Conservation (phyloP, 2,329 filamentous ascomycete species). For the Talaromyces sp. region DNA sequence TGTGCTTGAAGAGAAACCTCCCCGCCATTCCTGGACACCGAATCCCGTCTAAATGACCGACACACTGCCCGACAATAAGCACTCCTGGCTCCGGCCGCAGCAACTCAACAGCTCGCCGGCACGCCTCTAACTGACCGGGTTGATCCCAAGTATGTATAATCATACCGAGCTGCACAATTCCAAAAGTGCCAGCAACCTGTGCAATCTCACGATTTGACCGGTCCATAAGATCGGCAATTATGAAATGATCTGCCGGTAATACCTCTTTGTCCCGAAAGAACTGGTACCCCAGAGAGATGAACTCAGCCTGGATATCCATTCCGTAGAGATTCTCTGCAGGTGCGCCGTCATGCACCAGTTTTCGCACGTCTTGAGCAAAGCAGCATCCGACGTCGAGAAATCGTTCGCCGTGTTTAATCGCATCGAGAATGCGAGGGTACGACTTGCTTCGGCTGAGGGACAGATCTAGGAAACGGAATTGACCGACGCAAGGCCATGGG, state of each 20-base stretch:
- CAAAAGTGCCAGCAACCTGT: conserved; percentile 26
- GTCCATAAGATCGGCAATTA: conserved; percentile 44
- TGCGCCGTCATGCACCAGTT: conserved; percentile 42
- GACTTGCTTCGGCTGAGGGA: conserved; percentile 5
- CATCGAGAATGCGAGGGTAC: conserved; percentile 15
- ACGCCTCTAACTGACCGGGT: conserved; percentile 27
- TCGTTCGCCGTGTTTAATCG: conserved; percentile 14
- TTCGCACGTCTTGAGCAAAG: conserved; percentile 17
- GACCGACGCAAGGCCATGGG: conserved; percentile 12
- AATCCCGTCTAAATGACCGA: conserved; percentile 12
- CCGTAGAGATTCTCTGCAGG: conserved; percentile 46
- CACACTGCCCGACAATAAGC: conserved; percentile 21
- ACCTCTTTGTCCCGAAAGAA: conserved; percentile 55
- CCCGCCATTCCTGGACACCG: neutral
- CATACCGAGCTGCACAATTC: conserved; percentile 36
- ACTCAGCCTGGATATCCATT: conserved; percentile 45
- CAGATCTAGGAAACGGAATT: conserved; percentile 12
- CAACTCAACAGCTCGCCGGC: conserved; percentile 28
- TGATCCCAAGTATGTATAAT: conserved; percentile 42
- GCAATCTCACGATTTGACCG: conserved; percentile 23
- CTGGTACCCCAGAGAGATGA: conserved; percentile 56
- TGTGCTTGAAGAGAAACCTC: neutral
- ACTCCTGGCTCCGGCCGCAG: conserved; percentile 23
- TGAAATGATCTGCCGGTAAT: conserved; percentile 44
- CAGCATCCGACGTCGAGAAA: conserved; percentile 18